phyloP scores from a whole-genome alignment of 148 eudicot species.

The Camellia lanceoleosa region DNA sequence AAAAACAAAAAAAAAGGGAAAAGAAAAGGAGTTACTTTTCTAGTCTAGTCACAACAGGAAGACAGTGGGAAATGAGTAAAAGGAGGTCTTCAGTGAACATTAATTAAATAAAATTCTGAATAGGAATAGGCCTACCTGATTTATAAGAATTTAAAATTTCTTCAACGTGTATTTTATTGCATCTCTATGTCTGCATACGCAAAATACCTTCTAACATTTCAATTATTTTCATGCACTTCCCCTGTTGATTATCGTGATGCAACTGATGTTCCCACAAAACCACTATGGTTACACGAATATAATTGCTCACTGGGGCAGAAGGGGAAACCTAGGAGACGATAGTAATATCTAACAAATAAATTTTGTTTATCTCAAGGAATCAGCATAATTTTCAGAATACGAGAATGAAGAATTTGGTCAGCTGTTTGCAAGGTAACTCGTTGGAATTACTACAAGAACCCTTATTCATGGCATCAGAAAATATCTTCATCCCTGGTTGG shows the following conservation, averaged over 20 bases:
- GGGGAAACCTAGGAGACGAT: no score
- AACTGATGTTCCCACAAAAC: neutral
- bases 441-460: no score
- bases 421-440: no score
- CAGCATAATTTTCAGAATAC: no score
- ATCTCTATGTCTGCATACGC: no score
- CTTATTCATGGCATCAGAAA: no score
- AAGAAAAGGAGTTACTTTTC: neutral
- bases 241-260: neutral
- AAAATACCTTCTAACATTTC: neutral
- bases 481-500: neutral
- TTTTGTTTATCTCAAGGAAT: no score
- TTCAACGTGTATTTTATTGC: neutral
- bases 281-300: neutral
- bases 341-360: no score
- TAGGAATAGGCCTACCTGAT: neutral
- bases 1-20: neutral
- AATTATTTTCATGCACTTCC: neutral
- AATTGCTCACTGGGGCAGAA: no score
- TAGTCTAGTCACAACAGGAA: neutral
- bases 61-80: neutral
- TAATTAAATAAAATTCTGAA: neutral
- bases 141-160: neutral
- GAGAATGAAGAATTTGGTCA: no score
- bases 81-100: neutral